Evolutionary conservation across 2,329 filamentous ascomycete genomes (phyloP), one percentile per base, ranked within the genome.

Genomic region (Fusarium sp.): DNA sequence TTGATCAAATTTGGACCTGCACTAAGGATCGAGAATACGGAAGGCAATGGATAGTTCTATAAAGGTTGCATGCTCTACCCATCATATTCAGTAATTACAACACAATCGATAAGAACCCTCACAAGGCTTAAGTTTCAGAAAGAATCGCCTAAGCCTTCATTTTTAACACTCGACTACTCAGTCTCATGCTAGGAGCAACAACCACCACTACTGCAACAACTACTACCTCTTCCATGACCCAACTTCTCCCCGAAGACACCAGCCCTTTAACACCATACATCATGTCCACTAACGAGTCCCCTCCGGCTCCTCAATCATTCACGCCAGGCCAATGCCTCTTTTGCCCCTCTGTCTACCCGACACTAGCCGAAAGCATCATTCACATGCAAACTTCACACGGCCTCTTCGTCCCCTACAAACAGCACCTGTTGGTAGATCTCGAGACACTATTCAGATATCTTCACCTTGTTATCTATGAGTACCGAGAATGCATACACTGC

Each of bases 371-470:
- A 10, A 38, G 65, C 22, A 48, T 63, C 22, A 3, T 20, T 20
- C 66, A 69, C 7, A 69, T 69, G 66, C 65, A 51, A 33, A 69
- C 7, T 9, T n/a, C 42, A 11, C 66, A 69, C 0, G 57, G 66
- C 0, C 49, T 69, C 1, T 69, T 69, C 12, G 8, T 69, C 5
- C 66, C 66, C 0, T 49, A 69, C 0, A 51, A 69, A 15, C n/a
- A 45, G 1, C 33, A 69, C 18, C 56, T 69, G 2, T 7, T 54
- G 5, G 66, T 69, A 5, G 66, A 69, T 13, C 65, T 69, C 3
- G 66, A 64, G 11, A 64, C 57, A 1, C 15, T 69, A 0, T n/a
- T 63, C 2, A 12, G 57, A 41, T 69, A 69, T 1, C 5, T 69
- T 0, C 44, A 69, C 7, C 57, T 69, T 2, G 33, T 69, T 3